Evolutionary conservation across 139 green algal genomes (phyloP), one percentile per base, ranked within the genome.

Genomic region (Raphidocelis subcapitata): DNA sequence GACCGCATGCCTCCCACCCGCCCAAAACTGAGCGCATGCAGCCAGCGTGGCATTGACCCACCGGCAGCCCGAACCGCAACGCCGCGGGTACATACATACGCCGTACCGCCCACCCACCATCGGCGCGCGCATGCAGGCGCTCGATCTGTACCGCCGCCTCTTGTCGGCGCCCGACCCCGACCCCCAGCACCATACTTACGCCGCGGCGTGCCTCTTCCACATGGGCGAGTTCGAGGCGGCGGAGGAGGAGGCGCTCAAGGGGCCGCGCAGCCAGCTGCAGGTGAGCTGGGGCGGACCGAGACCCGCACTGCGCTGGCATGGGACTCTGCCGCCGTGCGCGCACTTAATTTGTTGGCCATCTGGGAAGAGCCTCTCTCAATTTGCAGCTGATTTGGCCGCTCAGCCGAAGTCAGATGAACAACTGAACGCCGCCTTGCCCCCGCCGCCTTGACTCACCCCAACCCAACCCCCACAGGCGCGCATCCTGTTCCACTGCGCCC

Each of bases 401-500:
- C 49, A 57, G 49, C 20, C 49, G 20, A 57, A 20, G 20, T 57
- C 20, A 20, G 49, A 20, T n/a, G 49, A 57, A 20, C 49, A 16
- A 57, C 20, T n/a, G 16, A 29, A 62, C 26, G n/a, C 55, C 10
- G 26, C 55, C 26, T 62, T 12, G 24, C 55, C 66, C 49, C 51
- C 66, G 5, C 20, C 52, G 18, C 21, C 28, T 31, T 28, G 20
- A 2, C 67, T 26, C 36, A 51, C 52, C 52, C 24, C 32, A 51
- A 5, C 61, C 36, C 15, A 32, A 55, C 44, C 5, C 59, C 24
- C 23, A 10, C 2, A 87, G 57, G 90, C 74, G 0, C 88, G 91
- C 49, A 75, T 96, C 15, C 73, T 94, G 52, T 92, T 94, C 69
- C 91, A 96, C 68, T 81, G 73, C 37, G 88, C 87, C 1, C 85